Conservation (phyloP, 139 green algal genomes). For the Chlamydomonas sphaeroides region DNA sequence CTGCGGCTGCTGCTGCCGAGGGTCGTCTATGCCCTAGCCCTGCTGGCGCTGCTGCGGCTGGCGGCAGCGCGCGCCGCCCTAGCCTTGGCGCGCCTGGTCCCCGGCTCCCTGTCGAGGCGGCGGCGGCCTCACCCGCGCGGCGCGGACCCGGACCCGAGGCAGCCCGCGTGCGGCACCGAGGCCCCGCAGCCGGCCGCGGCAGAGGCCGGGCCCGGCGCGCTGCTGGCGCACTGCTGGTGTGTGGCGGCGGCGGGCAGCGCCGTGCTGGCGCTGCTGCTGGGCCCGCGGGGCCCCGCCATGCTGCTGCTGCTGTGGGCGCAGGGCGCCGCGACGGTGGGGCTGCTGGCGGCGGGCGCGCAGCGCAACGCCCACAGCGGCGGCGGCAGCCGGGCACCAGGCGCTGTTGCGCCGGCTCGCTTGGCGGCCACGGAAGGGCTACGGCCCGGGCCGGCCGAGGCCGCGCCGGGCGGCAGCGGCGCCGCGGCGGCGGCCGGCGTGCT, state of each 20-base stretch:
- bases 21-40: slow-evolving; percentile 32
- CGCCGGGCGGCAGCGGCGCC: not conserved
- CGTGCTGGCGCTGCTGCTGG: slow-evolving; percentile 55
- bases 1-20: slow-evolving; percentile 59
- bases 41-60: slow-evolving; percentile 8
- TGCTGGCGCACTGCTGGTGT: too few relatives aligned
- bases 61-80: slow-evolving; percentile 8
- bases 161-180: too few relatives aligned
- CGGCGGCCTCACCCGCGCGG: too few relatives aligned
- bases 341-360: slow-evolving; percentile 3
- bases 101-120: too few relatives aligned
- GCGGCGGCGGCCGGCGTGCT: slow-evolving; percentile 5
- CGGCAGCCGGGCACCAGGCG: not conserved
- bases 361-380: too few relatives aligned
- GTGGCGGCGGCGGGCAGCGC: not conserved
- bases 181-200: too few relatives aligned
- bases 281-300: slow-evolving; percentile 46
- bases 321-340: not conserved
- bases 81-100: too few relatives aligned
- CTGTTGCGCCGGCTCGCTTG: not conserved
- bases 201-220: too few relatives aligned
- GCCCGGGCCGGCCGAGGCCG: not conserved
- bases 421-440: not conserved
- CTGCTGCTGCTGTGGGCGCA: slow-evolving; percentile 54
- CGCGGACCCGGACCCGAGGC: too few relatives aligned